phyloP scores from a whole-genome alignment of 1,139 yeast species.

The Debaryomycetaceae sp. region DNA sequence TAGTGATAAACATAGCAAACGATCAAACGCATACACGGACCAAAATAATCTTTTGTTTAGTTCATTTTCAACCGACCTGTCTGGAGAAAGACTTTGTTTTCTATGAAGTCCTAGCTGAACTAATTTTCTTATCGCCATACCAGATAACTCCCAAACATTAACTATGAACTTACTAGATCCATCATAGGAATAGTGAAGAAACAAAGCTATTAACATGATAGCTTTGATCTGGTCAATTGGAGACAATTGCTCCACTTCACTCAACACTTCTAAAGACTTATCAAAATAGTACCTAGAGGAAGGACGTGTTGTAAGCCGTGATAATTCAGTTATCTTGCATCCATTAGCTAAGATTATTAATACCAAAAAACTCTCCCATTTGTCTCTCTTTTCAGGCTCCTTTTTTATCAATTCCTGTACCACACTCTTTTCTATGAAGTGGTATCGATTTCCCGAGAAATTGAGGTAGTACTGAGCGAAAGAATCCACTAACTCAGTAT shows the following conservation, averaged over 20 bases:
- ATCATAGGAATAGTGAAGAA: slow-evolving; percentile 10
- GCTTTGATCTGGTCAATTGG: slow-evolving; percentile 11
- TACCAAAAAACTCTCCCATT: slow-evolving; percentile 11
- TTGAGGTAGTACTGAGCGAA: slow-evolving; percentile 10
- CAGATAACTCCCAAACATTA: slow-evolving; percentile 14
- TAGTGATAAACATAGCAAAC: slow-evolving; percentile 10
- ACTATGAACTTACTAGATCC: slow-evolving; percentile 9
- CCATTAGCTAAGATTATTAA: slow-evolving; percentile 11
- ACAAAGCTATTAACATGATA: slow-evolving; percentile 12
- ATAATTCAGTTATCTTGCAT: slow-evolving; percentile 11
- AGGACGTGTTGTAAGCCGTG: slow-evolving; percentile 5
- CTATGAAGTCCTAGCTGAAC: slow-evolving; percentile 11
- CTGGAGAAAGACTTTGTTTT: slow-evolving; percentile 6
- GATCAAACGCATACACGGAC: slow-evolving; percentile 13
- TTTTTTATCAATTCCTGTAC: slow-evolving; percentile 6
- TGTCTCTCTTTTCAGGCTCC: slow-evolving; percentile 4
- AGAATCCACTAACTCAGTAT: slow-evolving; percentile 6
- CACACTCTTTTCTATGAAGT: slow-evolving; percentile 10
- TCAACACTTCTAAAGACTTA: slow-evolving; percentile 7
- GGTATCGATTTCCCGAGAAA: slow-evolving; percentile 11
- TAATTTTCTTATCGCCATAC: slow-evolving; percentile 12
- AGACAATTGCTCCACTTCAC: slow-evolving; percentile 3
- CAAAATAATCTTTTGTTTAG: slow-evolving; percentile 12
- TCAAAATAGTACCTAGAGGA: not conserved
- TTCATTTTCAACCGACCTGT: slow-evolving; percentile 8